Evolutionary conservation across 306 rosid species (phyloP), one percentile per base, ranked within the genome.

Genomic region (Cucumis hystrix): DNA sequence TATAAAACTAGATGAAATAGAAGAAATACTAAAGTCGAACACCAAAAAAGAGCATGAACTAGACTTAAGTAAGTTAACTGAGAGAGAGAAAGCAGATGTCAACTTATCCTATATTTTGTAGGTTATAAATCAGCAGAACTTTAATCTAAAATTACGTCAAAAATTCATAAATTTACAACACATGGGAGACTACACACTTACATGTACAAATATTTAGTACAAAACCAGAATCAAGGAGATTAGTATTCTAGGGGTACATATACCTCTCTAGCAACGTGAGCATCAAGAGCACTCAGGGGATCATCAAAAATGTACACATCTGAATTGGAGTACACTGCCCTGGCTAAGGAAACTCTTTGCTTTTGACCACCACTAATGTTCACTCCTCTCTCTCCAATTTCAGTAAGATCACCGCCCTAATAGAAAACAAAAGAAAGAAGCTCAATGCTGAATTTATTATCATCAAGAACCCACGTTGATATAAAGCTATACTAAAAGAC

Each of bases 301-400:
- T 91, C 98, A 75, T 93, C 98, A 70, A 93, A 93, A 82, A 91
- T 85, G 80, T 90, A 91, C 12, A 90, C 87, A 75, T 93, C 98
- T 0, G 96, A 89, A 79, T 87, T 76, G 45, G 98, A 93, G 86
- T 93, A 93, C 68, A 88, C 88, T 78, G 96, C 97, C 71, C 97
- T 80, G 70, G 98, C 98, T 88, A 93, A 76, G 63, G 98, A 93
- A 81, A 93, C 93, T 81, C 98, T 91, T 80, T 91, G 97, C 89
- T 91, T 93, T 82, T 93, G 97, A 49, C 98, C 98, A 62, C 98
- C 98, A 83, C 98, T 93, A 56, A 93, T 90, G 77, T 93, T 93
- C 61, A 93, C 89, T 68, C 98, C 98, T 80, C 98, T 87, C 86
- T 93, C 98, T 17, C 98, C 97, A 60, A 93, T 91, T 84, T 94